Evolutionary conservation across 1,284 basidiomycete genomes (phyloP).

Genomic region (Tranzscheliella williamsii): DNA sequence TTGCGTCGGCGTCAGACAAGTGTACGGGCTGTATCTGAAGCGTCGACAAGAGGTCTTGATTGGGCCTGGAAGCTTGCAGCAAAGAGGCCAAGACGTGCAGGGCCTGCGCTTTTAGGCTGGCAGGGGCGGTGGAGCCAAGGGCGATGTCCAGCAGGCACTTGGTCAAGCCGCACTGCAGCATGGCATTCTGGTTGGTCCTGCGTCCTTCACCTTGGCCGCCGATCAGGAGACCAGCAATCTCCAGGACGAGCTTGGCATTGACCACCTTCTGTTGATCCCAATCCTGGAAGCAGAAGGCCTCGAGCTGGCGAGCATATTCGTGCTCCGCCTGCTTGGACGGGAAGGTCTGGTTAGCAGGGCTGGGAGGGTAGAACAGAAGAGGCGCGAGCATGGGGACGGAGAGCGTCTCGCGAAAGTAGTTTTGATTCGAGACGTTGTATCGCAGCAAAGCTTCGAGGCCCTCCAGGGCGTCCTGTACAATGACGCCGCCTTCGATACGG

Average conservation of each 20-base stretch:
- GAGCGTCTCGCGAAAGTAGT: conserved; percentile 92
- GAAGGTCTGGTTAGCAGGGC: conserved; percentile 26
- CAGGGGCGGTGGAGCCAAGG: conserved; percentile 88
- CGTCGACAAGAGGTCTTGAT: conserved; percentile 64
- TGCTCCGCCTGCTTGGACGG: conserved; percentile 66
- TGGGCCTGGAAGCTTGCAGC: conserved; percentile 54
- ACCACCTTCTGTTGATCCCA: conserved; percentile 89
- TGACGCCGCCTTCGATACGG: conserved; percentile 82
- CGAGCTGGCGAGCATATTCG: conserved; percentile 65
- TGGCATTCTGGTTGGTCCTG: conserved; percentile 66
- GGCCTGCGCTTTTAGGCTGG: conserved; percentile 71
- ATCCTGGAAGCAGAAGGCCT: conserved; percentile 92
- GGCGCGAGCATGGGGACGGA: conserved; percentile 79
- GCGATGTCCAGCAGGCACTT: conserved; percentile 84
- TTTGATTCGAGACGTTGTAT: conserved; percentile 95
- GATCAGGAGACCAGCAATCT: conserved; percentile 72
- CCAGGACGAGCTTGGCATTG: conserved; percentile 77
- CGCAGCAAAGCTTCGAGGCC: conserved; percentile 83
- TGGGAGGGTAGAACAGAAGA: conserved; percentile 80
- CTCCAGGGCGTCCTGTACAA: conserved; percentile 81
- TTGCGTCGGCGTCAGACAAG: background rate
- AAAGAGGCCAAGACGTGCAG: conserved; percentile 70
- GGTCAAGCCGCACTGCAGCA: conserved; percentile 69
- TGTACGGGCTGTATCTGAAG: conserved; percentile 45
- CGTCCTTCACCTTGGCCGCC: conserved; percentile 62